Evolutionary conservation across 257 asterid species (phyloP).

Genomic region (Fraxinus quadrangulata): DNA sequence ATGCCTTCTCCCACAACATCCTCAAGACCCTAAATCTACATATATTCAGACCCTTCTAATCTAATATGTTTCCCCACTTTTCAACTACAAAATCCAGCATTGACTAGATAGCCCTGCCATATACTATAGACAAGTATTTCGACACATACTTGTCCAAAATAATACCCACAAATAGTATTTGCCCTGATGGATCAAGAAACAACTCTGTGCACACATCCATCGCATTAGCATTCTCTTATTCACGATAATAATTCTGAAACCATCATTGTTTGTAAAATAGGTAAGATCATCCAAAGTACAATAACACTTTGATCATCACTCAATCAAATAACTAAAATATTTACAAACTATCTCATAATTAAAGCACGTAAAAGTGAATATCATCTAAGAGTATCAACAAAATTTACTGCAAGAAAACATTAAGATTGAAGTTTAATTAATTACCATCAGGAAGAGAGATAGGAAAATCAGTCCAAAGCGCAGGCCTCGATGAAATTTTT

Average conservation of each 20-base stretch:
- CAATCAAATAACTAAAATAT: not conserved
- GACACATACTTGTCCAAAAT: not conserved
- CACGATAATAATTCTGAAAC: not conserved
- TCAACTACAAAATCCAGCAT: too few species aligned
- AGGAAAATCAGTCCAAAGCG: conserved; percentile 81
- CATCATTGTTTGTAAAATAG: not conserved
- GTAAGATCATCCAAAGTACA: not conserved
- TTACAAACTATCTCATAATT: not conserved
- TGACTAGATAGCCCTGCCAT: too few species aligned
- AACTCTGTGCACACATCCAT: not conserved
- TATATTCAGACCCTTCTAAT: not conserved
- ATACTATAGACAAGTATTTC: too few species aligned
- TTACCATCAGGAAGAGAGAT: conserved; percentile 59
- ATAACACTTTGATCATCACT: not conserved
- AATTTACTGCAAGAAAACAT: not conserved
- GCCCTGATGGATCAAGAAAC: not conserved
- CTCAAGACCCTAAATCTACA: not conserved
- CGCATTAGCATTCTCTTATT: not conserved
- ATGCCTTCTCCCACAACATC: not conserved
- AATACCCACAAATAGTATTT: not conserved
- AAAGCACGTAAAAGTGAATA: not conserved
- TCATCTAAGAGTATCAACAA: not conserved
- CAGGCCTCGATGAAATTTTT: conserved; percentile 53
- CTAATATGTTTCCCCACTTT: not conserved
- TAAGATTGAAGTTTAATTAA: not conserved